Conservation (phyloP, 805 yeast species). For the Cyberlindnera misumaiensis region DNA sequence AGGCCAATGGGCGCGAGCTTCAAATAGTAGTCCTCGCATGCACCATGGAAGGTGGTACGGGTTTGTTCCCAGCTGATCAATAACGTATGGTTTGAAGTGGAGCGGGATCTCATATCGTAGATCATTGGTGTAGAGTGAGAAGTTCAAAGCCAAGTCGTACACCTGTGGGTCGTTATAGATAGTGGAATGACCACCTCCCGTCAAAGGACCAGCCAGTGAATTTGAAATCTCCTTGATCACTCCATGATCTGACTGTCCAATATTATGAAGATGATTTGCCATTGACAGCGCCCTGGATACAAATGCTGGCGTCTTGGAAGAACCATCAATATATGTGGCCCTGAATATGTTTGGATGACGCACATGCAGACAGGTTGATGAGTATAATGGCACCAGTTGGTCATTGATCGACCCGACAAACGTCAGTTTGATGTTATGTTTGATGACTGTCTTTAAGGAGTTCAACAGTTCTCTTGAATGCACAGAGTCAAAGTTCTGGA, state of each 20-base stretch:
- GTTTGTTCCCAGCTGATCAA: conserved; percentile 63
- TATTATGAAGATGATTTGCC: conserved; percentile 66
- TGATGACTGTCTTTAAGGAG: conserved; percentile 56
- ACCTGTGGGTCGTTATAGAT: conserved; percentile 82
- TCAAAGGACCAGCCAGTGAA: conserved; percentile 79
- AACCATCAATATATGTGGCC: conserved; percentile 83
- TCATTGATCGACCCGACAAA: conserved; percentile 89
- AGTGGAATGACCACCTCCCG: conserved; percentile 93
- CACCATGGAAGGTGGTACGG: conserved; percentile 93
- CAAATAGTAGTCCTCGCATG: conserved; percentile 73
- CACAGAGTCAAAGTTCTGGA: conserved; percentile 66
- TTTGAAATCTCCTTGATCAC: conserved; percentile 78
- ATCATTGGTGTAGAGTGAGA: conserved; percentile 69
- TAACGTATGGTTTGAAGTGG: conserved; percentile 39
- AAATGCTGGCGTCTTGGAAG: conserved; percentile 73
- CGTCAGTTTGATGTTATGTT: conserved; percentile 67
- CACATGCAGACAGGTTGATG: conserved; percentile 75
- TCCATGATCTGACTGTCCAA: conserved; percentile 80
- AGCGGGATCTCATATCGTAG: conserved; percentile 35
- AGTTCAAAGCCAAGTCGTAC: conserved; percentile 70
- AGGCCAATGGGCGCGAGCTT: conserved; percentile 42
- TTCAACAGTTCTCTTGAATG: conserved; percentile 69
- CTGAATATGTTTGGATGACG: conserved; percentile 86
- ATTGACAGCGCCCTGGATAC: conserved; percentile 67
- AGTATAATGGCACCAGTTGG: conserved; percentile 88